Conservation (phyloP, 1,139 yeast genomes). For the Ogataea hybrid region DNA sequence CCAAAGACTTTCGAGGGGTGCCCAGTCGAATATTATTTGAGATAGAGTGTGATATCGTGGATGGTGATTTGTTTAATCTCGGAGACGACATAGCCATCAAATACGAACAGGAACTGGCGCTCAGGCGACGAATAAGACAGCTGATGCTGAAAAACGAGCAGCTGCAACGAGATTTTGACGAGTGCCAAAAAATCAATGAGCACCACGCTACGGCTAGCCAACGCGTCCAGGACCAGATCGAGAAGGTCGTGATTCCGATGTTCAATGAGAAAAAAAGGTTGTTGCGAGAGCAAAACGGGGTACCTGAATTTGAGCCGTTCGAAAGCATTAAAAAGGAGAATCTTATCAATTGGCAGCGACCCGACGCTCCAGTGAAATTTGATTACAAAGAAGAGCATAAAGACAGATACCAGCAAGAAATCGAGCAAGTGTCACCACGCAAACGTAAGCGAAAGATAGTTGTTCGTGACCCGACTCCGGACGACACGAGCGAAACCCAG, state of each 20-base stretch:
- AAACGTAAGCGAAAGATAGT: constrained; percentile 10
- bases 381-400: constrained; percentile 20
- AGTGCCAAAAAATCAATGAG: constrained; percentile 7
- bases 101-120: constrained; percentile 11
- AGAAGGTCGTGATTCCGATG: constrained; percentile 18
- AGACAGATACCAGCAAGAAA: constrained; percentile 21
- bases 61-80: constrained; percentile 16
- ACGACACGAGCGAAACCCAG: constrained; percentile 3
- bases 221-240: constrained; percentile 10
- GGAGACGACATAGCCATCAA: constrained; percentile 16
- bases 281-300: constrained; percentile 10
- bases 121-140: constrained; percentile 8
- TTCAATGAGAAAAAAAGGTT: constrained; percentile 19
- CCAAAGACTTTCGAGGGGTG: constrained; percentile 15
- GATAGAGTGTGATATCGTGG: constrained; percentile 5
- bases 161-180: constrained; percentile 10
- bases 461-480: neutral
- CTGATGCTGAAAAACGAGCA: constrained; percentile 7
- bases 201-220: constrained; percentile 6
- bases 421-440: constrained; percentile 18
- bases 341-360: constrained; percentile 18
- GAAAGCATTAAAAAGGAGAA: constrained; percentile 16
- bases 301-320: constrained; percentile 9
- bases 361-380: constrained; percentile 16
- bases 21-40: constrained; percentile 15